Evolutionary conservation across 2,329 filamentous ascomycete genomes (phyloP), one percentile per base, ranked within the genome.

Genomic region (Cladosporium sp.): DNA sequence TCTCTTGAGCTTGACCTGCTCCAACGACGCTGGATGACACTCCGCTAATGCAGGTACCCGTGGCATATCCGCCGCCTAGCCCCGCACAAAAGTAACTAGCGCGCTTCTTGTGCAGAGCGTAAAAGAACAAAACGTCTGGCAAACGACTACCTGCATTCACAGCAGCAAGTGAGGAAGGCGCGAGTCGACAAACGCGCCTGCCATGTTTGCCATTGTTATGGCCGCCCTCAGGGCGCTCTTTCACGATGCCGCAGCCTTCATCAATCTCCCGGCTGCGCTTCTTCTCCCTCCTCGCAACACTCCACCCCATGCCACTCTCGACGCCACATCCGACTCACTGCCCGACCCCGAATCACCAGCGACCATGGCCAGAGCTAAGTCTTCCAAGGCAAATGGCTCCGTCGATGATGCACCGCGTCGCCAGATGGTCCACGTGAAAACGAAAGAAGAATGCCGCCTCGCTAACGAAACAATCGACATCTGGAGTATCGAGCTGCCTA

Each of bases 401-500:
- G 47, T n/a, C 42, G 42, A 18, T 9, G 47, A 50, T 24, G 24
- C 38, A 6, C 47, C 19, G 51, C 55, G 56, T 39, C 63, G 63
- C 44, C 61, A 57, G n/a, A 66, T 70, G 63, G 56, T 60, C 22
- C 66, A 73, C 36, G 62, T 77, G 53, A 72, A 71, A 61, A 77
- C 74, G 45, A 75, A 73, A 57, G 74, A 75, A 55, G 74, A 77
- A 61, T 71, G 74, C 54, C 71, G 72, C 48, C 73, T 74, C 51
- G 69, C 68, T 47, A 68, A 72, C 30, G 74, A 76, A 58, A 75
- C 72, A 24, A 65, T 85, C 43, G 75, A 80, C 53, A 84, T 84
- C 48, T 86, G 86, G 66, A 81, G 89, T 56, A 85, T 88, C 43
- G 79, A 85, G 62, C 80, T 87, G 49, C 87, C 87, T 41, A 80